A percentile compares a stretch with the other conserved stretches of the same genome.
Evolutionary conservation across 2,329 filamentous ascomycete genomes (phyloP).

Genomic region (Aspergillus sp.): DNA sequence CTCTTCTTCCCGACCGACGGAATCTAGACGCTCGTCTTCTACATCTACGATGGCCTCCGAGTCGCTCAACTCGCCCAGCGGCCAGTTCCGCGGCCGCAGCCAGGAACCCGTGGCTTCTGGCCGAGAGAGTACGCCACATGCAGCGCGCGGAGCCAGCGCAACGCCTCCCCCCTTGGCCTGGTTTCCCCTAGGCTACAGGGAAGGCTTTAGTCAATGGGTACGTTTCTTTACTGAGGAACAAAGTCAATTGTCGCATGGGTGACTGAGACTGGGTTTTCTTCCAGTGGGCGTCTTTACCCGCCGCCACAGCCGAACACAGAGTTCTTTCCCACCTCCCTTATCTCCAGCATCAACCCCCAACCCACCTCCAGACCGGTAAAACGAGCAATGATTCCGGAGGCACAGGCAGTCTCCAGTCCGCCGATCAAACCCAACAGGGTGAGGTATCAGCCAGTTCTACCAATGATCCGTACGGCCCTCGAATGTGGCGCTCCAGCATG

Average conservation of each 20-base stretch:
- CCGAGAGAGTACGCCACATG: constrained; percentile 31
- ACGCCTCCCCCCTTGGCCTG: constrained; percentile 46
- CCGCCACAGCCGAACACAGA: constrained; percentile 80
- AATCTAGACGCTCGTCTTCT: constrained; percentile 25
- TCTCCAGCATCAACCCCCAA: constrained; percentile 67
- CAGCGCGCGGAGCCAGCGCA: constrained; percentile 34
- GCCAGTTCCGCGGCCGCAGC: constrained; percentile 28
- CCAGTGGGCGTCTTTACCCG: constrained; percentile 83
- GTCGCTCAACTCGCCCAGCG: constrained; percentile 35
- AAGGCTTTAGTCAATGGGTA: constrained; percentile 90
- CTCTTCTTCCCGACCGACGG: constrained; percentile 17
- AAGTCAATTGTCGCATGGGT: constrained; percentile 14
- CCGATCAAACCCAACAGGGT: constrained; percentile 41
- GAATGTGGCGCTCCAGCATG: constrained; percentile 83
- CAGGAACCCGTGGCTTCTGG: constrained; percentile 21
- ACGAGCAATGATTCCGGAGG: constrained; percentile 30
- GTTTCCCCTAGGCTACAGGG: constrained; percentile 90
- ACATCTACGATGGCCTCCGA: constrained; percentile 40
- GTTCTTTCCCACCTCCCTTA: constrained; percentile 86
- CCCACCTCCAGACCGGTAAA: constrained; percentile 64
- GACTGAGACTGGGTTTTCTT: constrained; percentile 21
- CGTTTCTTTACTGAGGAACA: constrained; percentile 34
- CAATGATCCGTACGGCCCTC: constrained; percentile 78
- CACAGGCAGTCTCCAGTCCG: constrained; percentile 35
- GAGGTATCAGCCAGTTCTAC: constrained; percentile 52